A percentile compares a stretch with the other conserved stretches of the same genome.
These are phyloP conservation scores for Eimeria acervulina DNA, from an alignment of 169 alveolate genomes.

Conservation along the genomic window DNA sequence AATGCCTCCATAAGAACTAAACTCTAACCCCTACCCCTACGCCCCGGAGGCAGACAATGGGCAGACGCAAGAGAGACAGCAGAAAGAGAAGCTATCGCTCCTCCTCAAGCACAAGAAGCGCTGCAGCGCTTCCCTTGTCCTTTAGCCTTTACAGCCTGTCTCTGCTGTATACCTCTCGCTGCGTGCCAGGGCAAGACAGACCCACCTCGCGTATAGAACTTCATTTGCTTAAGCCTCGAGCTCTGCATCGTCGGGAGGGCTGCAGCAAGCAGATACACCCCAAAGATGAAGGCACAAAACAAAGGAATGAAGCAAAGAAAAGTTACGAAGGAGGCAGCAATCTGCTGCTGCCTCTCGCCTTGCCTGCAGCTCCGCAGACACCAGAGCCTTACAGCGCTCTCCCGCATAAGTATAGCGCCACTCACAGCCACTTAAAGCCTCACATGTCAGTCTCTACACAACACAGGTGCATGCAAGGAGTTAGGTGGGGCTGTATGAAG, in stretches of 20 bases:
- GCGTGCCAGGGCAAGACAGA: background rate
- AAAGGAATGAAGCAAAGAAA: background rate
- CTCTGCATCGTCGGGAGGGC: constrained; percentile 7
- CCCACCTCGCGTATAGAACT: constrained; percentile 5
- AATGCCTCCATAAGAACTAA: background rate
- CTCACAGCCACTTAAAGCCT: too few species aligned
- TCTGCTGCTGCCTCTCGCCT: background rate
- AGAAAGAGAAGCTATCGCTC: background rate
- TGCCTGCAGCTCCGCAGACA: background rate
- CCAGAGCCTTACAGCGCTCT: background rate
- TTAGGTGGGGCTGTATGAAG: background rate
- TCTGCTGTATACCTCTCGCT: background rate
- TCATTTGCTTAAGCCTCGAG: constrained; percentile 21
- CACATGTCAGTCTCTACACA: too few species aligned
- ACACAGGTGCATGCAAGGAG: background rate
- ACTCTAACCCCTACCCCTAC: background rate
- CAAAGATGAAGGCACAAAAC: background rate
- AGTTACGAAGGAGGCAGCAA: background rate
- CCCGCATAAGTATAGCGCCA: background rate
- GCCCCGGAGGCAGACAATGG: background rate
- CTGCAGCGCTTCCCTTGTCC: background rate
- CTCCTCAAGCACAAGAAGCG: background rate
- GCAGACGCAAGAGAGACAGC: background rate
- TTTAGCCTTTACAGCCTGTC: background rate
- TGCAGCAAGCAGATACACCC: background rate